Evolutionary conservation across 2,329 filamentous ascomycete species (phyloP).

Genomic region (Pyrenophora tritici-repentis): DNA sequence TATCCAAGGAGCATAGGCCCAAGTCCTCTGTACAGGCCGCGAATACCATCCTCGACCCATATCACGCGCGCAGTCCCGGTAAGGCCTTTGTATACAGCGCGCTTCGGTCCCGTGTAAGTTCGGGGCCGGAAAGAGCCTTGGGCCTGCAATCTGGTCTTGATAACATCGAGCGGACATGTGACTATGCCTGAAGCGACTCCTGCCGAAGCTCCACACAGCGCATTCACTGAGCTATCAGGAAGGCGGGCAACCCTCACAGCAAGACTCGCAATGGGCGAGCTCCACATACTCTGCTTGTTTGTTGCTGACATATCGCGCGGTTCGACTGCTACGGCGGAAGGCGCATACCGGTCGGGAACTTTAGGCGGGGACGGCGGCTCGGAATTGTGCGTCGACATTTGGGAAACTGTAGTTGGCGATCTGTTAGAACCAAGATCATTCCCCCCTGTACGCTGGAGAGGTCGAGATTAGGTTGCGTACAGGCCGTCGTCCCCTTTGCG

Average conservation of each 20-base stretch:
- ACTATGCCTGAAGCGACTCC: conserved; percentile 93
- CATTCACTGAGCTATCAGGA: conserved; percentile 69
- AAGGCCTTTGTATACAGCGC: conserved; percentile 78
- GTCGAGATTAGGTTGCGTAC: conserved; percentile 28
- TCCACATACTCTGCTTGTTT: conserved; percentile 20
- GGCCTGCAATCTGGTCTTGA: conserved; percentile 97
- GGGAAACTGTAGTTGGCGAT: conserved; percentile 33
- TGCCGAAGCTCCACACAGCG: conserved; percentile 82
- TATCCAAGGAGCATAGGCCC: conserved; percentile 96
- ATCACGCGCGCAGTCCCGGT: conserved; percentile 85
- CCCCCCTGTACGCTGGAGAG: neutral
- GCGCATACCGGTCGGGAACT: conserved; percentile 42
- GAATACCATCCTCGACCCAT: conserved; percentile 83
- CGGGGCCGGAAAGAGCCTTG: conserved; percentile 78
- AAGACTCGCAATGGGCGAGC: conserved; percentile 39
- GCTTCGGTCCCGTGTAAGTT: conserved; percentile 55
- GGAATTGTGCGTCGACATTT: conserved; percentile 45
- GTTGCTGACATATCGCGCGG: conserved; percentile 28
- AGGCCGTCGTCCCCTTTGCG: conserved; percentile 46
- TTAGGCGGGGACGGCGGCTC: conserved; percentile 45
- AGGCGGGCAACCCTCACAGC: conserved; percentile 52
- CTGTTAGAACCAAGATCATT: conserved; percentile 32
- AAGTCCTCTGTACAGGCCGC: conserved; percentile 89
- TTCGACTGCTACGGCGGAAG: conserved; percentile 19
- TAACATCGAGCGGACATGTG: conserved; percentile 96